Evolutionary conservation across 2,329 filamentous ascomycete genomes (phyloP), one percentile per base, ranked within the genome.

Genomic region (Catunica adiposa): DNA sequence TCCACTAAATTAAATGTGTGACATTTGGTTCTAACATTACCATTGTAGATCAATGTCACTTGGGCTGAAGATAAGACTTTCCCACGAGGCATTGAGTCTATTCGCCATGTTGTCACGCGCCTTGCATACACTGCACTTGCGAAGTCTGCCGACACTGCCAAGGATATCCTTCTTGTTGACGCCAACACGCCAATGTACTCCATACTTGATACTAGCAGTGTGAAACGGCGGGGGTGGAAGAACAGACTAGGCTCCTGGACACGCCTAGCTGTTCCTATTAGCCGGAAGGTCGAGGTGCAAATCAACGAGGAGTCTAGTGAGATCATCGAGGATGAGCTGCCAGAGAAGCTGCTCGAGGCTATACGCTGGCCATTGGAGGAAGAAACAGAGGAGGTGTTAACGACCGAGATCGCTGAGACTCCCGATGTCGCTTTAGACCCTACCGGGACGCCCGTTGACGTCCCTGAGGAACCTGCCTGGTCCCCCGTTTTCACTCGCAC

Each of bases 401-500:
- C 5, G 11, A 34, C n/a, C n/a, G n/a, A 34, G 11, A 11, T 11
- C 29, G 11, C 29, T 11, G 29, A 34, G 29, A 34, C 5, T 5
- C 29, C 29, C 29, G 29, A 34, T 5, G 29, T n/a, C n/a, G n/a
- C n/a, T n/a, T n/a, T n/a, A n/a, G n/a, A n/a, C n/a, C n/a, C n/a
- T n/a, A n/a, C n/a, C n/a, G n/a, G n/a, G n/a, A n/a, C 5, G 29
- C 11, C 29, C 29, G 5, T 11, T 34, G 29, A 34, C 5, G 29
- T 34, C 29, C 11, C 29, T 11, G 29, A 5, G 38, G 4, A 6
- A 29, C 7, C 42, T 40, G 15, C 37, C 34, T 59, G 59, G 58
- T 57, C 54, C 0, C 52, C 58, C 8, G 15, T 58, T 7, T 42
- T 40, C 20, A 57, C 44, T 17, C 54, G 61, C 4, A 70, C 71